These are phyloP conservation scores for Marasmius tenuissimus DNA, from an alignment of 1,284 basidiomycete genomes.

Conservation along the genomic window DNA sequence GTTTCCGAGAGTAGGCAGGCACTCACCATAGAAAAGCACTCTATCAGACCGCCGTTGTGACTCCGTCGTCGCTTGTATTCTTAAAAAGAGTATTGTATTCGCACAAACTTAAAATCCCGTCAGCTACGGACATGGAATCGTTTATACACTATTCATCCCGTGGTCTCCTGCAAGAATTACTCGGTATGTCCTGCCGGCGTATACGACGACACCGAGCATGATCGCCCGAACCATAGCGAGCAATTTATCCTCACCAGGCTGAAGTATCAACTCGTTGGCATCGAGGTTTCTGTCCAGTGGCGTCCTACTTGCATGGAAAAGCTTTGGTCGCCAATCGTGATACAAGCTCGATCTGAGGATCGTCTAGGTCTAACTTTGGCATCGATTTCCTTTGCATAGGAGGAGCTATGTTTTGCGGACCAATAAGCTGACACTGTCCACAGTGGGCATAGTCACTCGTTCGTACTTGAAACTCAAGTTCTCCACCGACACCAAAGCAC, in stretches of 20 bases:
- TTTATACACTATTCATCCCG: too few relatives aligned
- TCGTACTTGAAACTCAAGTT: conserved; percentile 47
- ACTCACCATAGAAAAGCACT: too few relatives aligned
- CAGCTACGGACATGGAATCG: too few relatives aligned
- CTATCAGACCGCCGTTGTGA: too few relatives aligned
- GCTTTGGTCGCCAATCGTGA: conserved; percentile 68
- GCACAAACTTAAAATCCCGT: too few relatives aligned
- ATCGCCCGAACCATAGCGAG: not conserved
- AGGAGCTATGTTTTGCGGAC: conserved; percentile 30
- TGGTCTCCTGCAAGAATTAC: too few relatives aligned
- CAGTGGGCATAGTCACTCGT: conserved; percentile 32
- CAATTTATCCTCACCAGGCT: conserved; percentile 5
- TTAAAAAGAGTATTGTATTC: too few relatives aligned
- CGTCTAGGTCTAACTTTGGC: conserved; percentile 1
- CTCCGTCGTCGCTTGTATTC: too few relatives aligned
- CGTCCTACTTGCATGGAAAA: conserved; percentile 60
- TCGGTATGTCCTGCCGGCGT: conserved; percentile 35
- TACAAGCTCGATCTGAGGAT: conserved; percentile 59
- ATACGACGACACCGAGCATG: conserved; percentile 32
- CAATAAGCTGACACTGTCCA: conserved; percentile 56
- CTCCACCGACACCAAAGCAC: conserved; percentile 52
- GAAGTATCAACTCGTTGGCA: conserved; percentile 13
- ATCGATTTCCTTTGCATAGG: conserved; percentile 1
- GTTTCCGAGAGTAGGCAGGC: too few relatives aligned
- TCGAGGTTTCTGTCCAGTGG: conserved; percentile 38